phyloP scores from a whole-genome alignment of 371 early-diverging fungal species.

The Mortierella sp. region DNA sequence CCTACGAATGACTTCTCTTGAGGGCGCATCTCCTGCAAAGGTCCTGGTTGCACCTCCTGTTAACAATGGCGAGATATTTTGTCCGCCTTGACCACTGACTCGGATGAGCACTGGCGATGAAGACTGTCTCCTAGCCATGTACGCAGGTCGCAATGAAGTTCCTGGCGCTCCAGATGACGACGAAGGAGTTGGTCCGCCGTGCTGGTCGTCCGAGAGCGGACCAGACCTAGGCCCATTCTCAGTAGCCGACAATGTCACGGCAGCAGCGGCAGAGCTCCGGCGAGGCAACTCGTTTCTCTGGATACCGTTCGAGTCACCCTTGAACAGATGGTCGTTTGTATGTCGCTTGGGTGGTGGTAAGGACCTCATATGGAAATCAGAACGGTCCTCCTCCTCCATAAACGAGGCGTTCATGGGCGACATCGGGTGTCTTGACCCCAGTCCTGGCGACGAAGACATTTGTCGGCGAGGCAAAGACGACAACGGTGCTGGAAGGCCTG shows the following conservation, averaged over 20 bases:
- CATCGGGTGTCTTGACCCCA: neutral
- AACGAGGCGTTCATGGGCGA: constrained; percentile 3
- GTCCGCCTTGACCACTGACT: constrained; percentile 41
- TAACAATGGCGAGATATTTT: constrained; percentile 42
- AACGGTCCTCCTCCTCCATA: constrained; percentile 1
- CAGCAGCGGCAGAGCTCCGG: constrained; percentile 43
- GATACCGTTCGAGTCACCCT: neutral
- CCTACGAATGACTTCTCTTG: constrained; percentile 23
- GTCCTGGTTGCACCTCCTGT: constrained; percentile 16
- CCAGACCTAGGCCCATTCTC: neutral
- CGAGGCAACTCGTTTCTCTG: constrained; percentile 21
- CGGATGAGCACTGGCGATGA: constrained; percentile 51
- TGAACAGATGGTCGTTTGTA: constrained; percentile 12
- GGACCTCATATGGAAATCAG: constrained; percentile 25
- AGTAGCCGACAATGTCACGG: neutral
- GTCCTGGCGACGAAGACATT: neutral
- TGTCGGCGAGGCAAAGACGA: neutral
- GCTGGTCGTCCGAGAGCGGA: neutral
- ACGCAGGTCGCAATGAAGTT: constrained; percentile 17
- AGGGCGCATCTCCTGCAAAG: constrained; percentile 25
- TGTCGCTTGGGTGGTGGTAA: constrained; percentile 49
- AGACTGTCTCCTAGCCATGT: constrained; percentile 30
- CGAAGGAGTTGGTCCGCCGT: neutral
- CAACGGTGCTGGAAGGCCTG: neutral
- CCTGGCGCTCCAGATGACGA: neutral